Evolutionary conservation across 495 filamentous ascomycete species (phyloP).

Genomic region (Penicillium paradoxum): DNA sequence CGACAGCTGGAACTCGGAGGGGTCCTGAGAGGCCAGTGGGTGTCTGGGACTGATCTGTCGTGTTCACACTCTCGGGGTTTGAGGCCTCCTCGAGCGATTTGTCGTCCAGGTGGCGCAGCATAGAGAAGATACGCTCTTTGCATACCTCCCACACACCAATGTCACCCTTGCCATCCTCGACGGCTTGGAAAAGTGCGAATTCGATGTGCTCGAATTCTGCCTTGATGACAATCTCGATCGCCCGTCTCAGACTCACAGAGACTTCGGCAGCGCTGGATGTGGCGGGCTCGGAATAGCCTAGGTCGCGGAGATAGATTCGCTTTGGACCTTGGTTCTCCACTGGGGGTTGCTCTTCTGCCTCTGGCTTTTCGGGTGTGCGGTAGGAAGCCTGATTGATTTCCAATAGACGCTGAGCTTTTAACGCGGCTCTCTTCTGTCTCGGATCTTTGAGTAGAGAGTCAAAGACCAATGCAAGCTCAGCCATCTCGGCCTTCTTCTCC

Average conservation of each 20-base stretch:
- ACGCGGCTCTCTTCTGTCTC: slow-evolving; percentile 1
- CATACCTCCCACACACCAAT: slow-evolving; percentile 67
- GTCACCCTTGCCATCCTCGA: slow-evolving; percentile 52
- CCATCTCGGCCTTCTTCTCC: slow-evolving; percentile 17
- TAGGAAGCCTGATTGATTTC: background rate
- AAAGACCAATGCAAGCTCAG: slow-evolving; percentile 30
- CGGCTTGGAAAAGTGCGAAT: slow-evolving; percentile 20
- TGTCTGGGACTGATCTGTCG: background rate
- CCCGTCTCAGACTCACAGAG: slow-evolving; percentile 18
- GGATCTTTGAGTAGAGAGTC: slow-evolving; percentile 23
- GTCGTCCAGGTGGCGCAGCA: slow-evolving; percentile 45
- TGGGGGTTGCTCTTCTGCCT: background rate
- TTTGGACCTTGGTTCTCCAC: background rate
- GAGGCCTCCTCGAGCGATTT: slow-evolving; percentile 5
- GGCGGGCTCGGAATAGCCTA: slow-evolving; percentile 19
- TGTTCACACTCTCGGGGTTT: background rate
- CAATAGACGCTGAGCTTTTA: background rate
- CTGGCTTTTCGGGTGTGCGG: slow-evolving; percentile 2
- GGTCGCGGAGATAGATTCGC: slow-evolving; percentile 15
- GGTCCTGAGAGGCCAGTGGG: background rate
- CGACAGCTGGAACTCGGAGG: slow-evolving; percentile 27
- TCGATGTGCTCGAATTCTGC: slow-evolving; percentile 29
- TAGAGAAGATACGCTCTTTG: slow-evolving; percentile 61
- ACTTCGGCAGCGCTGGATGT: slow-evolving; percentile 2
- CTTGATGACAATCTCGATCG: slow-evolving; percentile 24